These are phyloP conservation scores for Discostella stelligeroides DNA, from an alignment of 108 stramenopile species.

Conservation along the genomic window DNA sequence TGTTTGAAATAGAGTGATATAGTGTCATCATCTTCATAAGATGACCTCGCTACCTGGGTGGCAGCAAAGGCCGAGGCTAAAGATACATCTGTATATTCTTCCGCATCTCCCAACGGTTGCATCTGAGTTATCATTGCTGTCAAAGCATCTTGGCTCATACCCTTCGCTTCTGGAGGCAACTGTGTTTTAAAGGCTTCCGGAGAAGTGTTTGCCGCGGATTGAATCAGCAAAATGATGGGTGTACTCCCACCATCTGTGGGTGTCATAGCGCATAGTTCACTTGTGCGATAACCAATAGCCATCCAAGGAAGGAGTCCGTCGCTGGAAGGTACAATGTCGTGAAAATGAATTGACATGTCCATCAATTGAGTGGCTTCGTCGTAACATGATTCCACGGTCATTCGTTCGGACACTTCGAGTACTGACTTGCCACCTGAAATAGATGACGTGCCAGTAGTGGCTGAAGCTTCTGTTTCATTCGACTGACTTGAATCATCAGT, in stretches of 20 bases:
- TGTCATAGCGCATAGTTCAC: slow-evolving; percentile 38
- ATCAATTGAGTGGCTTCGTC: slow-evolving; percentile 21
- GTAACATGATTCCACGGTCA: slow-evolving; percentile 53
- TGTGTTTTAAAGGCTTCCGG: slow-evolving; percentile 21
- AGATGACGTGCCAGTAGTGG: too few relatives aligned
- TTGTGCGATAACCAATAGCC: slow-evolving; percentile 30
- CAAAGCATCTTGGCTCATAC: slow-evolving; percentile 17
- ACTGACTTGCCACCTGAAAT: too few relatives aligned
- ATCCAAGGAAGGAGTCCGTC: slow-evolving; percentile 46
- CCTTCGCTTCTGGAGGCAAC: slow-evolving; percentile 19
- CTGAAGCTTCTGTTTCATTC: too few relatives aligned
- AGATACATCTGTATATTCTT: slow-evolving; percentile 18
- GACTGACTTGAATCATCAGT: too few relatives aligned
- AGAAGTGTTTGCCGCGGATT: background rate
- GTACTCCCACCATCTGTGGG: slow-evolving; percentile 31
- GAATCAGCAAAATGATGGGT: slow-evolving; percentile 24
- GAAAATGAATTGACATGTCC: slow-evolving; percentile 18
- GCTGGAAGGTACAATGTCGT: slow-evolving; percentile 19
- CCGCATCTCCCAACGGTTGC: slow-evolving; percentile 13
- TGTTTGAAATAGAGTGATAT: slow-evolving; percentile 26
- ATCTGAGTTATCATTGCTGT: slow-evolving; percentile 21
- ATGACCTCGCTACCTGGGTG: slow-evolving; percentile 13
- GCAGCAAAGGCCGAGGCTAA: background rate
- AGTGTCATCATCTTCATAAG: slow-evolving; percentile 7
- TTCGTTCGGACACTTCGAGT: slow-evolving; percentile 37